Percentiles rank a stretch among this genome's conserved stretches.
Evolutionary conservation across 2,329 filamentous ascomycete species (phyloP).

Genomic region (Albifimbria verrucaria): DNA sequence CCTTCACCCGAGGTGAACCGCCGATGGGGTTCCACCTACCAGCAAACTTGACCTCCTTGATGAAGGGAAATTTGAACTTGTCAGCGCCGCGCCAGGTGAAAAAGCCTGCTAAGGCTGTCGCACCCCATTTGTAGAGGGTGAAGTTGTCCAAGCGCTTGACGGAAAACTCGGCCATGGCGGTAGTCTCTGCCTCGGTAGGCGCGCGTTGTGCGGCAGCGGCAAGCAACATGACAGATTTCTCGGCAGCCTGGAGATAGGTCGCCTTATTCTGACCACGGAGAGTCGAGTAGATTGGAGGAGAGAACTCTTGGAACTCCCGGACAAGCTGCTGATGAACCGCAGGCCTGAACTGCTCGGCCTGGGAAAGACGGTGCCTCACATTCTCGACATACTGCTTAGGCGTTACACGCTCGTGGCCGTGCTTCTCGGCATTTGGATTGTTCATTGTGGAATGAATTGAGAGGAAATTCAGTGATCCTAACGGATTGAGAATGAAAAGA

Average conservation of each 20-base stretch:
- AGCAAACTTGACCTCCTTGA: conserved; percentile 20
- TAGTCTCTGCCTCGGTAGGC: conserved; percentile 17
- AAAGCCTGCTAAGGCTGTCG: conserved; percentile 18
- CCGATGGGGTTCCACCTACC: conserved; percentile 26
- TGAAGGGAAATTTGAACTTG: conserved; percentile 38
- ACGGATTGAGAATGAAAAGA: no score
- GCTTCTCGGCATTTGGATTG: no score
- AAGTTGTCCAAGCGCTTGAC: not conserved
- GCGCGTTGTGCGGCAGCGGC: conserved; percentile 20
- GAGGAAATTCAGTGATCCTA: no score
- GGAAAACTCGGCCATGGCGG: not conserved
- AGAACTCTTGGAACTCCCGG: conserved; percentile 27
- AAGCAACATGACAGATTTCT: conserved; percentile 20
- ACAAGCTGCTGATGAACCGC: conserved; percentile 27
- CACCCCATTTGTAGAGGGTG: not conserved
- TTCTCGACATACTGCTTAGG: no score
- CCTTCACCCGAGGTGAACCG: conserved; percentile 19
- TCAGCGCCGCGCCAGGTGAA: conserved; percentile 24
- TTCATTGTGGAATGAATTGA: no score
- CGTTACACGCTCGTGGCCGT: no score
- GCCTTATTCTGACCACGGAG: conserved; percentile 18
- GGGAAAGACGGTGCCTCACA: no score
- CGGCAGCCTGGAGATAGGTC: conserved; percentile 8
- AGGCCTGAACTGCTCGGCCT: conserved; percentile 24
- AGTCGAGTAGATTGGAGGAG: conserved; percentile 27